phyloP scores from a whole-genome alignment of 257 asterid genomes.

The Cordia subcordata region DNA sequence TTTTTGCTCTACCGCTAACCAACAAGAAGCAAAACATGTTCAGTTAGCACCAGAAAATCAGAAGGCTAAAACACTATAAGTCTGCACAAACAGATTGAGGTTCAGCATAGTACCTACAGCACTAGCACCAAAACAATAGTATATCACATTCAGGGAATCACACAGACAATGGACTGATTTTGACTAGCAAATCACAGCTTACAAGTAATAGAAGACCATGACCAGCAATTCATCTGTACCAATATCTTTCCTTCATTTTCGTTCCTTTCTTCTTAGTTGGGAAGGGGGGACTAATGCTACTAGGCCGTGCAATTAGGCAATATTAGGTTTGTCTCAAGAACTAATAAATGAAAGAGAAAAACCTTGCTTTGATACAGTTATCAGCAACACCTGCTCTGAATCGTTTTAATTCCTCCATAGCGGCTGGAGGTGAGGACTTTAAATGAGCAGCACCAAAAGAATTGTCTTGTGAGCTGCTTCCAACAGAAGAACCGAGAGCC shows the following conservation, averaged over 20 bases:
- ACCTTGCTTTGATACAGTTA: conserved; percentile 73
- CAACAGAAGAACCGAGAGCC: conserved; percentile 54
- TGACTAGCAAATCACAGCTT: too few relatives aligned
- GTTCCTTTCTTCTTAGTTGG: background rate
- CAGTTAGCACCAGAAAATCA: background rate
- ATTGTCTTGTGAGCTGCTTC: conserved; percentile 64
- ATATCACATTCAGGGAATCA: background rate
- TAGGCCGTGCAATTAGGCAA: background rate
- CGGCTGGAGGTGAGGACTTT: conserved; percentile 56
- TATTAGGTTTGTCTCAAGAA: background rate
- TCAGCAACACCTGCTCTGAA: conserved; percentile 57
- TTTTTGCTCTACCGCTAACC: conserved; percentile 75
- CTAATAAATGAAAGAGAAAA: conserved; percentile 11
- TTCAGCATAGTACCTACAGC: background rate
- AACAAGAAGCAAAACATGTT: conserved; percentile 3
- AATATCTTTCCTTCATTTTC: background rate
- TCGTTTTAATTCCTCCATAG: conserved; percentile 69
- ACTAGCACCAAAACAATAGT: background rate
- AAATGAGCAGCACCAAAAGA: conserved; percentile 51
- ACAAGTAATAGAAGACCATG: background rate
- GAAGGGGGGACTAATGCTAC: background rate
- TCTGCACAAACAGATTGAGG: conserved; percentile 2
- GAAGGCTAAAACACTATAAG: background rate
- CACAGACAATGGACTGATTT: background rate
- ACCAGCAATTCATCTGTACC: background rate